phyloP scores from a whole-genome alignment of 495 filamentous ascomycete genomes.

The Trichoderma virens region DNA sequence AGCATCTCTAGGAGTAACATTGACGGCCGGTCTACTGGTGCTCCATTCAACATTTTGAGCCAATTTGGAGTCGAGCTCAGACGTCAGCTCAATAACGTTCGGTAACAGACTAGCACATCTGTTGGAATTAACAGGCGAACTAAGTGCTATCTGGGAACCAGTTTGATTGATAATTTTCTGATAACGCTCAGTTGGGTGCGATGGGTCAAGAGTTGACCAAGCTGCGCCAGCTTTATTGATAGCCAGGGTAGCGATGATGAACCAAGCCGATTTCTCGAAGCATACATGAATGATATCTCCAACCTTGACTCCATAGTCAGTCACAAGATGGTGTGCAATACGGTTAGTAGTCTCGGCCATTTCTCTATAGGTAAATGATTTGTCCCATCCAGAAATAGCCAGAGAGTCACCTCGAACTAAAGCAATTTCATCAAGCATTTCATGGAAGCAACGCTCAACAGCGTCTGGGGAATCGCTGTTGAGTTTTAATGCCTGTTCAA shows the following conservation, averaged over 20 bases:
- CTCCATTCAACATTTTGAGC: conserved; percentile 36
- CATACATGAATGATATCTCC: conserved; percentile 48
- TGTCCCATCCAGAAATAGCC: conserved; percentile 45
- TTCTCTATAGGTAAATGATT: conserved; percentile 42
- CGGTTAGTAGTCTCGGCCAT: conserved; percentile 34
- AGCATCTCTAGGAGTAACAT: conserved; percentile 13
- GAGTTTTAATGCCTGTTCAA: neutral
- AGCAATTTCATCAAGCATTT: conserved; percentile 18
- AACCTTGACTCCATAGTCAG: conserved; percentile 37
- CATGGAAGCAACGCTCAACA: conserved; percentile 22
- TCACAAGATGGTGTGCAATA: conserved; percentile 36
- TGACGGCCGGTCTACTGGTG: conserved; percentile 21
- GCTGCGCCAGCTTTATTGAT: conserved; percentile 38
- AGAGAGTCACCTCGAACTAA: conserved; percentile 14
- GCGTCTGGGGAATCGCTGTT: neutral
- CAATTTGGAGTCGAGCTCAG: conserved; percentile 41
- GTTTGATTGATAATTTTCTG: conserved; percentile 22
- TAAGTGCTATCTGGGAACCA: conserved; percentile 22
- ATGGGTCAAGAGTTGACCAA: conserved; percentile 38
- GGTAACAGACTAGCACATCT: neutral
- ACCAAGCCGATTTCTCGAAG: conserved; percentile 36
- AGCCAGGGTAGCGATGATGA: conserved; percentile 29
- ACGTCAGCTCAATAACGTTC: neutral
- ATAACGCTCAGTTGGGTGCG: conserved; percentile 42
- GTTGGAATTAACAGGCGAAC: conserved; percentile 3